A percentile compares a stretch with the other conserved stretches of the same genome.
Evolutionary conservation across 176 grass and related monocot species (phyloP).

Genomic region (Puya raimondii): DNA sequence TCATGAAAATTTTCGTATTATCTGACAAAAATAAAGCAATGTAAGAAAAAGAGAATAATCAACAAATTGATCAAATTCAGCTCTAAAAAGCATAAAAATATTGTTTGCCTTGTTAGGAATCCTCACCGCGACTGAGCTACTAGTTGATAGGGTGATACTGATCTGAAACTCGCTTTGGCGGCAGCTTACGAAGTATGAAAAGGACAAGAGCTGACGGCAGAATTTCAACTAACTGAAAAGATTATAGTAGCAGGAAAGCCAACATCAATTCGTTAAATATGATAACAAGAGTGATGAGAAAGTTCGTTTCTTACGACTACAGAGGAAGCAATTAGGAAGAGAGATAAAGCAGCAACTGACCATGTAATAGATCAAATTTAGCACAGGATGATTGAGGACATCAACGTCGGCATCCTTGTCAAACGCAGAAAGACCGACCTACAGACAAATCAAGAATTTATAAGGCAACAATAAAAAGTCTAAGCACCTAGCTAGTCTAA

Average conservation of each 20-base stretch:
- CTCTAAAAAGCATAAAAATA: neutral
- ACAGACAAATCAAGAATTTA: neutral
- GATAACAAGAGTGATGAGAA: neutral
- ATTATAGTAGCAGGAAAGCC: neutral
- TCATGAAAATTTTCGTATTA: neutral
- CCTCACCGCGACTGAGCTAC: neutral
- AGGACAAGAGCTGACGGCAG: conserved; percentile 67
- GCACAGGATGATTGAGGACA: conserved; percentile 64
- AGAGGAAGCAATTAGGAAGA: neutral
- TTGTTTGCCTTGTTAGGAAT: neutral
- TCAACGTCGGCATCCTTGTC: conserved; percentile 61
- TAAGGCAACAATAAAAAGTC: neutral
- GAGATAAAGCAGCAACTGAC: conserved; percentile 10
- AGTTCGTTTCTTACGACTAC: neutral
- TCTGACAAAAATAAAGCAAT: neutral
- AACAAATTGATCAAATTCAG: neutral
- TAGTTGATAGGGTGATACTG: conserved; percentile 25
- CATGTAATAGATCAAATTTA: conserved; percentile 75
- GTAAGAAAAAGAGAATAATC: neutral
- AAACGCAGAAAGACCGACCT: conserved; percentile 40
- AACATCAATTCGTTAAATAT: neutral
- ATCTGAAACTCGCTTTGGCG: conserved; percentile 34
- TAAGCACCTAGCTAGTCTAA: neutral
- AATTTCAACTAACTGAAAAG: conserved; percentile 58
- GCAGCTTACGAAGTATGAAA: conserved; percentile 72